Percentiles rank a stretch among this genome's conserved stretches.
These are phyloP conservation scores for Aspergillus sp. DNA, from an alignment of 2,329 filamentous ascomycete species.

Conservation along the genomic window DNA sequence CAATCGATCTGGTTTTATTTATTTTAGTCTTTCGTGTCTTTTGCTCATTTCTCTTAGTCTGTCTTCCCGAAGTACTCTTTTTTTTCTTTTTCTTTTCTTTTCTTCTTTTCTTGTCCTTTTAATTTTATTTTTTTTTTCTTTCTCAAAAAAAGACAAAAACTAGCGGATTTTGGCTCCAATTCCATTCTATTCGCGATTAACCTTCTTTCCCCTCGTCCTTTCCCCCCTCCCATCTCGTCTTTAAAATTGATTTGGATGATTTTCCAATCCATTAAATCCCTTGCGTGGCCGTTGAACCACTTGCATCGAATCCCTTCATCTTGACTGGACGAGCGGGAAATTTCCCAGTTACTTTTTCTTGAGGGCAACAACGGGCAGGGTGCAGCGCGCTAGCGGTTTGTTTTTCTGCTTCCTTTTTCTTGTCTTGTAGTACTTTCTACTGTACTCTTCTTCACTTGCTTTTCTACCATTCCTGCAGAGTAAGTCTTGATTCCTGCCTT, in stretches of 20 bases:
- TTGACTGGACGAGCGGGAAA: conserved; percentile 14
- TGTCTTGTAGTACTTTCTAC: conserved; percentile 4
- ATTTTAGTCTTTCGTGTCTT: conserved; percentile 14
- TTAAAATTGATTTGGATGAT: not conserved
- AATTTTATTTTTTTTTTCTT: conserved; percentile 6
- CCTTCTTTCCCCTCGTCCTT: not conserved
- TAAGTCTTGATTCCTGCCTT: conserved; percentile 7
- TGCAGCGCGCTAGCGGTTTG: conserved; percentile 25
- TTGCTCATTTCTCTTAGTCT: conserved; percentile 7
- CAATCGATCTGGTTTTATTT: conserved; percentile 18
- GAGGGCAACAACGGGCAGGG: conserved; percentile 22
- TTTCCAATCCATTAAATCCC: conserved; percentile 15
- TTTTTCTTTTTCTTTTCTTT: conserved; percentile 7
- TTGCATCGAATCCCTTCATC: conserved; percentile 9
- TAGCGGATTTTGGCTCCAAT: too few relatives aligned
- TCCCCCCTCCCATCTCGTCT: not conserved
- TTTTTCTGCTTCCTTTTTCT: conserved; percentile 15
- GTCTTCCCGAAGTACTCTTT: not conserved
- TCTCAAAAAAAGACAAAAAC: not conserved
- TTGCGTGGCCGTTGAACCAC: conserved; percentile 17
- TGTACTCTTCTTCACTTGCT: conserved; percentile 11
- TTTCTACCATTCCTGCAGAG: conserved; percentile 10
- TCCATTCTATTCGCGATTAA: too few relatives aligned
- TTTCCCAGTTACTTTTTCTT: conserved; percentile 14
- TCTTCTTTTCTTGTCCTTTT: conserved; percentile 9